A percentile compares a stretch with the other conserved stretches of the same genome.
These are phyloP conservation scores for Nepenthes mirabilis DNA, from an alignment of 148 eudicot species.

Conservation along the genomic window DNA sequence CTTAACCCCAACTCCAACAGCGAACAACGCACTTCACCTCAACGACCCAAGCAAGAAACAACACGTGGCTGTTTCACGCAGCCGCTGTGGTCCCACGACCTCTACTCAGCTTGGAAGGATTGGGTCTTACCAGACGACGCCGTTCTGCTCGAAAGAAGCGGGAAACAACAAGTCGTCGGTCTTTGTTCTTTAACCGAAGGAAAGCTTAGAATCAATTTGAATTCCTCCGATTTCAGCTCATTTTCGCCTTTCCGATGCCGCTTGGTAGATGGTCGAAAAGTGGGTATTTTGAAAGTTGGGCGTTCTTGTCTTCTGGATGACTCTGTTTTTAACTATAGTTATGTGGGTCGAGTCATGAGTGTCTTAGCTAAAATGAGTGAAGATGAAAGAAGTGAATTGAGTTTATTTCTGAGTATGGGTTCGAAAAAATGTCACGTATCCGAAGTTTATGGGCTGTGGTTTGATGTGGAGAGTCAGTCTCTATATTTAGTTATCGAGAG, in stretches of 20 bases:
- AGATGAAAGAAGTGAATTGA: slow-evolving; percentile 31
- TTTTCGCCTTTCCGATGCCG: slow-evolving; percentile 16
- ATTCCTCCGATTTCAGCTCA: slow-evolving; percentile 3
- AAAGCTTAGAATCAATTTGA: slow-evolving; percentile 9
- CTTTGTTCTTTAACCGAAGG: slow-evolving; percentile 10
- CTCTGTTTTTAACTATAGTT: slow-evolving; percentile 31
- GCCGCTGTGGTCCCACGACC: slow-evolving; percentile 34
- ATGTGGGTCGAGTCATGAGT: slow-evolving; percentile 33
- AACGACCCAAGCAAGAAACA: neutral
- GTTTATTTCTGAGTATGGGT: slow-evolving; percentile 16
- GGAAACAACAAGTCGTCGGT: slow-evolving; percentile 2
- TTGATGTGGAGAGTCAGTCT: slow-evolving; percentile 23
- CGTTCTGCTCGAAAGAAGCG: slow-evolving; percentile 14
- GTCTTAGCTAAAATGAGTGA: slow-evolving; percentile 42
- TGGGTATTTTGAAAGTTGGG: slow-evolving; percentile 43
- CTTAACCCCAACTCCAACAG: slow-evolving; percentile 4
- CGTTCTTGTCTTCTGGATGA: slow-evolving; percentile 8
- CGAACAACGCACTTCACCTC: neutral
- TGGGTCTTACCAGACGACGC: slow-evolving; percentile 44
- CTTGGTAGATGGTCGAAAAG: slow-evolving; percentile 25
- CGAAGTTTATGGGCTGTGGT: slow-evolving; percentile 62
- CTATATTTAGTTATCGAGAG: slow-evolving; percentile 48
- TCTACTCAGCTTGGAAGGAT: slow-evolving; percentile 45
- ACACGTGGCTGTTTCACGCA: slow-evolving; percentile 16
- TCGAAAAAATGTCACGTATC: slow-evolving; percentile 25